Evolutionary conservation across 257 asterid genomes (phyloP).

Genomic region (Nicotiana obtusifolia): DNA sequence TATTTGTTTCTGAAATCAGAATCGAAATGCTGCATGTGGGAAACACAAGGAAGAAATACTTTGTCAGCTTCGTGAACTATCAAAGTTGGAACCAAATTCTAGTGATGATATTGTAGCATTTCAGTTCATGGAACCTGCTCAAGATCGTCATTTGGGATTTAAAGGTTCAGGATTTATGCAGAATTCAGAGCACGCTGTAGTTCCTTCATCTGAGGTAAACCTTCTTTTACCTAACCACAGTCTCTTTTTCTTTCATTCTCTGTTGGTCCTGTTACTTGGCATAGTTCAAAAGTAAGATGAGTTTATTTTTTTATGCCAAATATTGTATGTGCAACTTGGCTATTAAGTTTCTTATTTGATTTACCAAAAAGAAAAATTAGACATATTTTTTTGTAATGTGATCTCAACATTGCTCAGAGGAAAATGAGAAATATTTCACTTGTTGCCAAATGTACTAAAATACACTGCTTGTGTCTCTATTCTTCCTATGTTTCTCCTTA

Average conservation of each 20-base stretch:
- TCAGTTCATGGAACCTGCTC: constrained; percentile 31
- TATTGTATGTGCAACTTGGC: too few relatives aligned
- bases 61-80: constrained; percentile 67
- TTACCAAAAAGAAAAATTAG: too few relatives aligned
- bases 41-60: constrained; percentile 75
- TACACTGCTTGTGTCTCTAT: too few relatives aligned
- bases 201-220: constrained; percentile 51
- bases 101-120: constrained; percentile 35
- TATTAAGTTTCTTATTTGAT: too few relatives aligned
- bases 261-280: not conserved
- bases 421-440: too few relatives aligned
- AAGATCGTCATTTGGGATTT: constrained; percentile 24
- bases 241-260: not conserved
- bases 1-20: constrained; percentile 32
- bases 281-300: too few relatives aligned
- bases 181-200: constrained; percentile 24
- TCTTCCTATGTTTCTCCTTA: too few relatives aligned
- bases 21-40: constrained; percentile 84
- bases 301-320: too few relatives aligned
- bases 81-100: constrained; percentile 53
- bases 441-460: too few relatives aligned
- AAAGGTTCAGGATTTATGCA: constrained; percentile 23
- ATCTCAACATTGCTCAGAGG: too few relatives aligned
- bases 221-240: not conserved
- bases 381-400: too few relatives aligned